Conservation (phyloP, 2,329 filamentous ascomycete species). For the Fusarium vanettenii region DNA sequence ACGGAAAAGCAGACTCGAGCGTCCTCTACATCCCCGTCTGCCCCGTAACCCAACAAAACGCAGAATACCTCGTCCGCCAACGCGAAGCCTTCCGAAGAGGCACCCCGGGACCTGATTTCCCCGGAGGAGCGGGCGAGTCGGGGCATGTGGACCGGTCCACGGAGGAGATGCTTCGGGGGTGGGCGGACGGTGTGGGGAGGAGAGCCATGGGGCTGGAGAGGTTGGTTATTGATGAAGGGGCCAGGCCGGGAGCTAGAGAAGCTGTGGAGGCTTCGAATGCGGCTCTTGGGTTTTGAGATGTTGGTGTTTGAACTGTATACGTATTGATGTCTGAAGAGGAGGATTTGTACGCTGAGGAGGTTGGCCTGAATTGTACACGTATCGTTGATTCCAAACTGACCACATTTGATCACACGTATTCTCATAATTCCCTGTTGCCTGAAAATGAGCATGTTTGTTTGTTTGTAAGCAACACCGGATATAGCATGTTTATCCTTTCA, state of each 20-base stretch:
- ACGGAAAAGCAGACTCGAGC: slow-evolving; percentile 78
- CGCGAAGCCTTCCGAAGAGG: slow-evolving; percentile 77
- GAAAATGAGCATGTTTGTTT: not conserved
- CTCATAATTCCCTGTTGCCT: not conserved
- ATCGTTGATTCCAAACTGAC: not conserved
- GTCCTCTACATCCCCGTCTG: slow-evolving; percentile 92
- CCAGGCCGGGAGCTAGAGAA: slow-evolving; percentile 50
- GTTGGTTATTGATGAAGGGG: slow-evolving; percentile 14
- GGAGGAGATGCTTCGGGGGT: slow-evolving; percentile 50
- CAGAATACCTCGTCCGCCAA: slow-evolving; percentile 77
- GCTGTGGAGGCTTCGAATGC: slow-evolving; percentile 56
- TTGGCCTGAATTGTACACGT: not conserved
- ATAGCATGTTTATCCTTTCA: not conserved
- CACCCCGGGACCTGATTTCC: slow-evolving; percentile 76
- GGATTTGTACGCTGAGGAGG: not conserved
- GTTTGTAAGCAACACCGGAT: slow-evolving; percentile 1
- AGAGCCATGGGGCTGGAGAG: slow-evolving; percentile 58
- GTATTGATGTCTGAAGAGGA: not conserved
- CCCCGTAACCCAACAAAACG: slow-evolving; percentile 81
- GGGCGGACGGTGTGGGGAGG: slow-evolving; percentile 49
- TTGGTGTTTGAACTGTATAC: not conserved
- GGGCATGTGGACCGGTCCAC: slow-evolving; percentile 61
- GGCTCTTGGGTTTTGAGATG: slow-evolving; percentile 55
- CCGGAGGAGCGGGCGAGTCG: slow-evolving; percentile 75
- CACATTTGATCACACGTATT: not conserved